Base-by-base conservation (phyloP, 257 asterid species). In the Pogostemon cablin region DNA sequence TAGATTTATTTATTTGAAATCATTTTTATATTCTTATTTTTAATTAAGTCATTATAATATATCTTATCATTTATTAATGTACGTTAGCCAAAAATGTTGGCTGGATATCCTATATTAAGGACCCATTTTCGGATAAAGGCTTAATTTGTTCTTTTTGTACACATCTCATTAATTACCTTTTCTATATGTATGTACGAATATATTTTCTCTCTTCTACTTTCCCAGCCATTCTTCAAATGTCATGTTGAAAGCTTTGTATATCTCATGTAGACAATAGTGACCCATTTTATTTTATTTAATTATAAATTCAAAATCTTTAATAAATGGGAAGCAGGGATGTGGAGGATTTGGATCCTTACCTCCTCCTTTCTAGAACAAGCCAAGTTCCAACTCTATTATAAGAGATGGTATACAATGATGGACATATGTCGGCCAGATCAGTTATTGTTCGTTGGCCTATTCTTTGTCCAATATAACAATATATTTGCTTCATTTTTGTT, bases 341-440 rank as follows among this genome's bases (percentile, higher is more conserved):
- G 37, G 37, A 53, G 59, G 9, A 53, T 53, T 17, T 53, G 35
- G 57, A 7, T 15, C 59, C 37, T 17, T 10, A 53, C 37, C 37
- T 38, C 17, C 49, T 17, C 59, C 9, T 42, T 53, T 68, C 38
- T 62, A 15, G 52, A 62, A 62, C 50, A 62, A 42, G 12, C 67
- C 50, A 60, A 60, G 48, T 39, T 6, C 48, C 65, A 62, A 62
- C 67, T 62, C 67, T 40, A 17, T 38, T 41, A 7, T 12, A 11
- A 41, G 32, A 61, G 67, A 39, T 62, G 67, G 67, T 40, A 50
- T 62, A 62, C 49, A 62, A 8, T 62, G 40, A 62, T 12, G 67
- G 67, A 9, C 72, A 52, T 38, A 2, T 40, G 34, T 67, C 17
- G 58, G 11, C 25, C 48, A 40, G 72, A 17, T 38, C 50, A 4